phyloP scores from a whole-genome alignment of 1,284 basidiomycete genomes.

The Abortiporus biennis region DNA sequence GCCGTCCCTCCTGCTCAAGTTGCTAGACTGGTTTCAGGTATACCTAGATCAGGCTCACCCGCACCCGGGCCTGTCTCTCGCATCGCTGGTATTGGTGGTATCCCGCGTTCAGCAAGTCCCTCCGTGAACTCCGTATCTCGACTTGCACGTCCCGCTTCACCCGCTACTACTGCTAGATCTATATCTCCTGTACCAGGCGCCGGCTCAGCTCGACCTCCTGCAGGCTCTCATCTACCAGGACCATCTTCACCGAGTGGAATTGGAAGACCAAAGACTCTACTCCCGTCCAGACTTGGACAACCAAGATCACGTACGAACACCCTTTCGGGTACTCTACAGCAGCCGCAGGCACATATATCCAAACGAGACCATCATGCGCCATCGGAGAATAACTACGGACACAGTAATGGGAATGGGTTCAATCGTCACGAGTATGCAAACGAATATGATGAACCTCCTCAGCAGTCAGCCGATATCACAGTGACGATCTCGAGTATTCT shows the following conservation, averaged over 20 bases:
- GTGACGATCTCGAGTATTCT: conserved; percentile 79
- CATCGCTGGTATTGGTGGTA: conserved; percentile 36
- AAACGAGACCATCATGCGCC: conserved; percentile 4
- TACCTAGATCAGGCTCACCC: conserved; percentile 52
- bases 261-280: conserved; percentile 51
- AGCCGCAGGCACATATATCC: no score
- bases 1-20: conserved; percentile 35
- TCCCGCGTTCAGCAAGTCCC: conserved; percentile 61
- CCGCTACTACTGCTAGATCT: conserved; percentile 41
- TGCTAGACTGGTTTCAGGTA: conserved; percentile 44
- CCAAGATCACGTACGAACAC: conserved; percentile 39
- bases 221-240: conserved; percentile 27
- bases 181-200: conserved; percentile 48
- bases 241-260: conserved; percentile 43
- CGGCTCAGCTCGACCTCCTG: conserved; percentile 15
- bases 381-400: neutral
- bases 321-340: conserved; percentile 9
- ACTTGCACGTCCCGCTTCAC: conserved; percentile 57
- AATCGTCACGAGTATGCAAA: conserved; percentile 10
- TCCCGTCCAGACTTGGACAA: conserved; percentile 66
- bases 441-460: conserved; percentile 15
- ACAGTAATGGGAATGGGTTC: conserved; percentile 10
- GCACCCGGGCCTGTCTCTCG: conserved; percentile 31
- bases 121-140: conserved; percentile 56
- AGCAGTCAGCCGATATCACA: conserved; percentile 45